A percentile compares a stretch with the other conserved stretches of the same genome.
phyloP scores from a whole-genome alignment of 2,329 filamentous ascomycete genomes.

The Penicillium sumatraense region DNA sequence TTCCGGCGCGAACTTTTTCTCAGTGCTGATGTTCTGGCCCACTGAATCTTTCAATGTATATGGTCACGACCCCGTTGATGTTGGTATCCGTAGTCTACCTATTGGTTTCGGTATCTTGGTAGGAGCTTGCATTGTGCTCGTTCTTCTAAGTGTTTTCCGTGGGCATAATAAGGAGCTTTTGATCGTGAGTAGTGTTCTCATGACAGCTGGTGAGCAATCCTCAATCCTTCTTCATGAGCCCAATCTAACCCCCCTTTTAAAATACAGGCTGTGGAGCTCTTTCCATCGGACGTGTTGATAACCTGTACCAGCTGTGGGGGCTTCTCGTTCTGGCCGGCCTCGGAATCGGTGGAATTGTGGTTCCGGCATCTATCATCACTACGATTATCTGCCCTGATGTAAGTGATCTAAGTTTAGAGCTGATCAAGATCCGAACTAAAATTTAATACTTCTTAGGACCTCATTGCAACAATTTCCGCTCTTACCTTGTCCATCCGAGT shows the following conservation, averaged over 20 bases:
- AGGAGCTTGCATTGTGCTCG: slow-evolving; percentile 64
- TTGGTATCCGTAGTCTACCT: slow-evolving; percentile 69
- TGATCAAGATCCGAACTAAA: background rate
- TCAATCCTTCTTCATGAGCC: background rate
- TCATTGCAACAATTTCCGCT: slow-evolving; percentile 71
- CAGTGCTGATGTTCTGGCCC: slow-evolving; percentile 63
- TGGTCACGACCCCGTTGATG: slow-evolving; percentile 65
- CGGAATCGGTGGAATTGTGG: slow-evolving; percentile 70
- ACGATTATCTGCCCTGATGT: slow-evolving; percentile 71
- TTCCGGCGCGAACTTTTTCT: slow-evolving; percentile 64
- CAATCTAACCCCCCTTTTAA: background rate
- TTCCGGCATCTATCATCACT: slow-evolving; percentile 69
- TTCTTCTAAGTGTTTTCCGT: slow-evolving; percentile 60
- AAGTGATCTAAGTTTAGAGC: slow-evolving; percentile 10
- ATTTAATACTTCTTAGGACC: slow-evolving; percentile 44
- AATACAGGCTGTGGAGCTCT: slow-evolving; percentile 59
- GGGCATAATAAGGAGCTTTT: slow-evolving; percentile 66
- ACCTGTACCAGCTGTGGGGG: slow-evolving; percentile 59
- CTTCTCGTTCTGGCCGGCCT: slow-evolving; percentile 65
- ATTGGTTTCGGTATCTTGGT: slow-evolving; percentile 67
- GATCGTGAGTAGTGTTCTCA: slow-evolving; percentile 62
- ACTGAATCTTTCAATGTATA: slow-evolving; percentile 69
- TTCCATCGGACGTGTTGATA: slow-evolving; percentile 55
- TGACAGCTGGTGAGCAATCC: slow-evolving; percentile 61
- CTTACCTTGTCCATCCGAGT: slow-evolving; percentile 72